Conservation (phyloP, 2,329 filamentous ascomycete genomes). For the Talaromyces rugulosus region DNA sequence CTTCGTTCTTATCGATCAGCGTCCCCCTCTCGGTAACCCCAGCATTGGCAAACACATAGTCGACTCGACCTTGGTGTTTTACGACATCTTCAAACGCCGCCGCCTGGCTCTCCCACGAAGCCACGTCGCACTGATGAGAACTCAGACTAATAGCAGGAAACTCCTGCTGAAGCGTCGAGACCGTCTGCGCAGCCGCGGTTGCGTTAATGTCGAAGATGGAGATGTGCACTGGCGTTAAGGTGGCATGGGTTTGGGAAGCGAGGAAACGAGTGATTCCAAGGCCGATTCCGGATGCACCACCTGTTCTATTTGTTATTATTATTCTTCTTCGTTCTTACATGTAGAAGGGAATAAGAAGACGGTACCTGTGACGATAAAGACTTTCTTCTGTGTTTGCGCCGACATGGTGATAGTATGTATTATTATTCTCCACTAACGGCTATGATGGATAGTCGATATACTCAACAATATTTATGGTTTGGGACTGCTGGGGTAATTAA, state of each 20-base stretch:
- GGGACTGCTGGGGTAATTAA: background rate
- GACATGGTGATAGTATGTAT: background rate
- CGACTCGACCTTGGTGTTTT: slow-evolving; percentile 33
- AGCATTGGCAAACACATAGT: slow-evolving; percentile 36
- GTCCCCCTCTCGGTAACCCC: slow-evolving; percentile 40
- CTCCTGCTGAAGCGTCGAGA: slow-evolving; percentile 21
- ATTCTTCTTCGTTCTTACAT: background rate
- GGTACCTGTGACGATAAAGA: slow-evolving; percentile 28
- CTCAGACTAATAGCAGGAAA: slow-evolving; percentile 23
- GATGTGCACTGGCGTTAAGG: slow-evolving; percentile 21
- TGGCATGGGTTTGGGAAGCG: slow-evolving; percentile 18
- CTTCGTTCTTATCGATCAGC: slow-evolving; percentile 20
- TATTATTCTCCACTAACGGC: background rate
- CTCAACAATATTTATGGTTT: background rate
- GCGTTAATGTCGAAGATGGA: slow-evolving; percentile 31
- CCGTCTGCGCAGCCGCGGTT: slow-evolving; percentile 17
- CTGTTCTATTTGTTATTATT: slow-evolving; percentile 12
- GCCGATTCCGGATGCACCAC: slow-evolving; percentile 35
- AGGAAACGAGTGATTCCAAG: slow-evolving; percentile 31
- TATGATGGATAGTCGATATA: background rate
- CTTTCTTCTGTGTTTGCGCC: slow-evolving; percentile 14
- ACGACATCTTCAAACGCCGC: slow-evolving; percentile 31
- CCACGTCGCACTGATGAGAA: slow-evolving; percentile 29
- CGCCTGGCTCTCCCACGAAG: slow-evolving; percentile 33
- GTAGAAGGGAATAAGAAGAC: background rate